phyloP scores from a whole-genome alignment of 2,329 filamentous ascomycete genomes.

The Exserohilum turcica region DNA sequence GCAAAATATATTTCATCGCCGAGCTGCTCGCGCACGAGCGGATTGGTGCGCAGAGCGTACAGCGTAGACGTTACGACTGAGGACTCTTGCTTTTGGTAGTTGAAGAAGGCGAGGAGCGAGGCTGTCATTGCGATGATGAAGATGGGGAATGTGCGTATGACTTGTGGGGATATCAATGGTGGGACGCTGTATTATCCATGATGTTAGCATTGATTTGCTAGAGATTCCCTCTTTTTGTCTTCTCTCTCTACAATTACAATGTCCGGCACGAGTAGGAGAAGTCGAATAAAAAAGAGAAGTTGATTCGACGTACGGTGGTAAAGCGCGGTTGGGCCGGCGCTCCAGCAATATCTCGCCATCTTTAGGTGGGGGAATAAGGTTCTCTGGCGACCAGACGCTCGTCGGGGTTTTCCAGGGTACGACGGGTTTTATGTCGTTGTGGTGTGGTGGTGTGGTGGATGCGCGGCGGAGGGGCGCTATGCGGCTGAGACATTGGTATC shows the following conservation, averaged over 20 bases:
- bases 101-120: constrained; percentile 89
- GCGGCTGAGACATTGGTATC: constrained; percentile 31
- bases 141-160: constrained; percentile 71
- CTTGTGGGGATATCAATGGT: constrained; percentile 40
- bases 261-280: too few relatives aligned
- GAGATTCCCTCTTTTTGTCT: too few relatives aligned
- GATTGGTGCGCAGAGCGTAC: constrained; percentile 85
- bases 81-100: constrained; percentile 95
- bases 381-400: constrained; percentile 47
- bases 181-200: constrained; percentile 31
- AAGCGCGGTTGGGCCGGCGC: constrained; percentile 40
- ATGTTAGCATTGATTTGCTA: neutral
- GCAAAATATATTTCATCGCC: constrained; percentile 70
- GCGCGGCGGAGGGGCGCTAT: constrained; percentile 27
- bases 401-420: constrained; percentile 48
- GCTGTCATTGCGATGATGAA: constrained; percentile 74
- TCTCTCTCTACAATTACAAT: neutral
- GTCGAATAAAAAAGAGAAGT: neutral
- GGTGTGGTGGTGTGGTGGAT: constrained; percentile 25
- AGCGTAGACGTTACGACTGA: constrained; percentile 82
- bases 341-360: constrained; percentile 44
- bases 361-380: constrained; percentile 43
- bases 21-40: constrained; percentile 73
- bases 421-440: constrained; percentile 27
- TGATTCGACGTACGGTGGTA: constrained; percentile 38